Percentiles rank a stretch among this genome's conserved stretches.
These are phyloP conservation scores for Candida ascalaphidarum DNA, from an alignment of 805 yeast species.

Conservation along the genomic window DNA sequence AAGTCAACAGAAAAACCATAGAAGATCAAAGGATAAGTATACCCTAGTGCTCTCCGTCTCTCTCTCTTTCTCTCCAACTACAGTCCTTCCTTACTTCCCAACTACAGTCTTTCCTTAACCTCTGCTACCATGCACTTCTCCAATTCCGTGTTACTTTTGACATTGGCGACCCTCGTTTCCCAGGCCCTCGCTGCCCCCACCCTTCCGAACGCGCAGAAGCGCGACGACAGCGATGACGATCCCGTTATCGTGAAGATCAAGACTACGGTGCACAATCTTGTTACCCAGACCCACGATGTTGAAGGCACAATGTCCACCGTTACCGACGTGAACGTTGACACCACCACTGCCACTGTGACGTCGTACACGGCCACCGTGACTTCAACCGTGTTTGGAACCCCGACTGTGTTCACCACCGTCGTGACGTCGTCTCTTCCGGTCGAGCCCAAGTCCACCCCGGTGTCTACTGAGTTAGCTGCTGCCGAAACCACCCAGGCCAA, in stretches of 20 bases:
- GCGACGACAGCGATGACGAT: constrained; percentile 13
- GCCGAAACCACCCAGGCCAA: constrained; percentile 4
- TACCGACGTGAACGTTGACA: constrained; percentile 19
- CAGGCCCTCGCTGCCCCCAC: constrained; percentile 12
- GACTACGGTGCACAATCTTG: constrained; percentile 24
- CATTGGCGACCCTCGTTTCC: constrained; percentile 12
- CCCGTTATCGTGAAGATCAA: constrained; percentile 23
- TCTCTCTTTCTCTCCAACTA: constrained; percentile 6
- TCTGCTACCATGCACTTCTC: constrained; percentile 16
- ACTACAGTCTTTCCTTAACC: constrained; percentile 11
- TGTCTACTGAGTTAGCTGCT: constrained; percentile 3
- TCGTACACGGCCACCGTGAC: constrained; percentile 37
- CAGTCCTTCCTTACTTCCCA: constrained; percentile 4
- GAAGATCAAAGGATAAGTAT: no score
- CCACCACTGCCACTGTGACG: constrained; percentile 29
- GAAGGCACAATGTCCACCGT: constrained; percentile 19
- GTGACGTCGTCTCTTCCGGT: constrained; percentile 24
- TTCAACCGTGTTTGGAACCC: constrained; percentile 30
- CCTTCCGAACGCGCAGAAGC: constrained; percentile 3
- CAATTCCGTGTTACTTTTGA: constrained; percentile 10
- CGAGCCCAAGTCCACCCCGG: constrained; percentile 3
- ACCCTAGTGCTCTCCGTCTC: no score
- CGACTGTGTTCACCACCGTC: constrained; percentile 27
- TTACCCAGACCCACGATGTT: constrained; percentile 25
- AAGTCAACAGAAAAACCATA: no score